Conservation (phyloP, 2,329 filamentous ascomycete species). For the Ascochyta pisi region DNA sequence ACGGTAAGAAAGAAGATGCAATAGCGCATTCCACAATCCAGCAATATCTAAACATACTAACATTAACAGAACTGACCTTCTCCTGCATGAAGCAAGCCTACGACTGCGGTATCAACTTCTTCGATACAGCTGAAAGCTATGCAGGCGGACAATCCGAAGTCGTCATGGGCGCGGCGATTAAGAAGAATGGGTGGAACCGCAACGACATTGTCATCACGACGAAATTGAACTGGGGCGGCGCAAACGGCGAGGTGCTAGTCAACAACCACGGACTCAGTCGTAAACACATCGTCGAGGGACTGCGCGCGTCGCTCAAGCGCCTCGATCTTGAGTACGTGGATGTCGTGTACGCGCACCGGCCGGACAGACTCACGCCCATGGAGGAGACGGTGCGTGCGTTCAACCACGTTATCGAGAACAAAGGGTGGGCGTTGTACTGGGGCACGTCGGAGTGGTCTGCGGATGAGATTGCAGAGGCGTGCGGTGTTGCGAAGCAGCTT, state of each 20-base stretch:
- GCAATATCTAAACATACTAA: not conserved
- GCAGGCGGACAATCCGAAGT: conserved; percentile 61
- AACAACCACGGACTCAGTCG: conserved; percentile 73
- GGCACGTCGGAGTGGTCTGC: conserved; percentile 67
- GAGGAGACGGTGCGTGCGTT: conserved; percentile 75
- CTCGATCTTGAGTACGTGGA: conserved; percentile 69
- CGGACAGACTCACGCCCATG: conserved; percentile 72
- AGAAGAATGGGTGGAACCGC: conserved; percentile 58
- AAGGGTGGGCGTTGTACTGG: conserved; percentile 72
- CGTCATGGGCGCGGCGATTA: conserved; percentile 63
- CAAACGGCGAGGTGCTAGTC: conserved; percentile 59
- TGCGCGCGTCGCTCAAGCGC: conserved; percentile 65
- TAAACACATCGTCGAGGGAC: conserved; percentile 74
- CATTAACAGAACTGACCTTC: conserved; percentile 59
- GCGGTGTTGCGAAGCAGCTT: conserved; percentile 65
- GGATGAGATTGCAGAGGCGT: conserved; percentile 65
- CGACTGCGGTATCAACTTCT: conserved; percentile 58
- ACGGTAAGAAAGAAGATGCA: conserved; percentile 54
- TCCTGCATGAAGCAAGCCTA: conserved; percentile 62
- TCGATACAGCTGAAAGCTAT: conserved; percentile 49
- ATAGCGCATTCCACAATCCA: not conserved
- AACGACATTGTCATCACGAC: conserved; percentile 61
- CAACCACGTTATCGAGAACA: conserved; percentile 71
- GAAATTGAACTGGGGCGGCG: conserved; percentile 63
- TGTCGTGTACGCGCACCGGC: conserved; percentile 72